Base-by-base conservation (phyloP, 176 grass and related monocot genomes). In the Poa annua region DNA sequence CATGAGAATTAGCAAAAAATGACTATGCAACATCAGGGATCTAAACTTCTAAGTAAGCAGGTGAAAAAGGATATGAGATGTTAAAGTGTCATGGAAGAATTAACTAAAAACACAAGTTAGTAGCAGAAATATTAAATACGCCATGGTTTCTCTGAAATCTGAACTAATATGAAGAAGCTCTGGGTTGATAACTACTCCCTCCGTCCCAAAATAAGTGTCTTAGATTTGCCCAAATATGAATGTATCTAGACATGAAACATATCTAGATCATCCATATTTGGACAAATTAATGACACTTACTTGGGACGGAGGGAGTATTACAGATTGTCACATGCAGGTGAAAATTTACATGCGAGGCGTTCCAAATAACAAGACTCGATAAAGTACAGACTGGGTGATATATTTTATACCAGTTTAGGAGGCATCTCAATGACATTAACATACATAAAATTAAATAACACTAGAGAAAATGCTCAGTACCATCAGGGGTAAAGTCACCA, bases 401-500 rank as follows among this genome's bases (percentile, higher is more conserved):
- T 32, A 49, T 53, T 68, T 35, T 72, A 7, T 8, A 4, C 25
- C 17, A 67, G 22, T 66, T 22, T 22, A 8, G 11, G 20, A 81
- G 36, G 36, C 2, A 0, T 12, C 71, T 51, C 64, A 64, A 64
- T 17, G 41, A 63, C 15, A 3, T 73, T 32, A 34, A 34, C 9
- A 33, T 29, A 38, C 25, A 52, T 66, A 73, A 74, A 60, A 17
- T 13, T 49, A 29, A 50, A 17, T 50, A 17, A 74, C 14, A 54
- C 11, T 73, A 9, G 39, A 80, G 66, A 22, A 86, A 26, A 41
- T 20, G 74, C 11, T 68, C 4, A 33, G 71, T 74, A 74, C 71
- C 71, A 51, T 74, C 71, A 51, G 45, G 71, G 71, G 45, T 74
- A 19, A 99, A 99, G 75, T 88, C 91, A 78, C 93, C 96, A 89